phyloP scores from a whole-genome alignment of 352 stramenopile species.

The Pythium aristosporum region DNA sequence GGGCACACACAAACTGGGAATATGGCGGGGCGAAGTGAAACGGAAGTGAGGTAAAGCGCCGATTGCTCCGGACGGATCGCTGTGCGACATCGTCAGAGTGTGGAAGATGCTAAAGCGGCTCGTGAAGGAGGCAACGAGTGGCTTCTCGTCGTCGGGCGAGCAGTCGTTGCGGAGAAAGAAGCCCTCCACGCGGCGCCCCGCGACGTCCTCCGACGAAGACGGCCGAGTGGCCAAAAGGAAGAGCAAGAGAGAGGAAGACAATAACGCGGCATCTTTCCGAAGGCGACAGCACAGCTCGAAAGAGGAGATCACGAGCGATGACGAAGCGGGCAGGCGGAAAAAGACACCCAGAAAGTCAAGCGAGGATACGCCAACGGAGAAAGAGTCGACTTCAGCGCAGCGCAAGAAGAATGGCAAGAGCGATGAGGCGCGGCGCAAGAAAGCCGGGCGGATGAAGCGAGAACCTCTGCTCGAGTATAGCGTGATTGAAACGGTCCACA shows the following conservation, averaged over 20 bases:
- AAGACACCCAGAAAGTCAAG: conserved; percentile 2
- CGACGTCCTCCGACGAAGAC: conserved; percentile 7
- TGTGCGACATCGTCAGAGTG: background rate
- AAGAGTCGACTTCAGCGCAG: conserved; percentile 16
- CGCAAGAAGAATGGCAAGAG: conserved; percentile 21
- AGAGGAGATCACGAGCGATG: background rate
- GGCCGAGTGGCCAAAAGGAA: conserved; percentile 4
- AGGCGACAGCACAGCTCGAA: background rate
- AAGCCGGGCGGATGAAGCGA: conserved; percentile 45
- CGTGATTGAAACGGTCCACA: conserved; percentile 53
- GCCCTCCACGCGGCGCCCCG: background rate
- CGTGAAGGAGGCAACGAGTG: conserved; percentile 29
- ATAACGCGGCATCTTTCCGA: background rate
- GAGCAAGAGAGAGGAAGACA: background rate
- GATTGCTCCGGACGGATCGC: background rate
- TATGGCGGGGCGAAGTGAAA: background rate
- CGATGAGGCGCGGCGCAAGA: conserved; percentile 21
- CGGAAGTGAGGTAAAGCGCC: background rate
- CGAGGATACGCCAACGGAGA: conserved; percentile 11
- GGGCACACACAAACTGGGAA: background rate
- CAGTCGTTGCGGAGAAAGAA: conserved; percentile 20
- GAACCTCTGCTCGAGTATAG: conserved; percentile 44
- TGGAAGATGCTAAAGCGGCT: conserved; percentile 34
- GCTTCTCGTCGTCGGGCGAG: conserved; percentile 29
- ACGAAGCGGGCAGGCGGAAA: background rate